Evolutionary conservation across 2,329 filamentous ascomycete species (phyloP).

Genomic region (Penicillium sp.): DNA sequence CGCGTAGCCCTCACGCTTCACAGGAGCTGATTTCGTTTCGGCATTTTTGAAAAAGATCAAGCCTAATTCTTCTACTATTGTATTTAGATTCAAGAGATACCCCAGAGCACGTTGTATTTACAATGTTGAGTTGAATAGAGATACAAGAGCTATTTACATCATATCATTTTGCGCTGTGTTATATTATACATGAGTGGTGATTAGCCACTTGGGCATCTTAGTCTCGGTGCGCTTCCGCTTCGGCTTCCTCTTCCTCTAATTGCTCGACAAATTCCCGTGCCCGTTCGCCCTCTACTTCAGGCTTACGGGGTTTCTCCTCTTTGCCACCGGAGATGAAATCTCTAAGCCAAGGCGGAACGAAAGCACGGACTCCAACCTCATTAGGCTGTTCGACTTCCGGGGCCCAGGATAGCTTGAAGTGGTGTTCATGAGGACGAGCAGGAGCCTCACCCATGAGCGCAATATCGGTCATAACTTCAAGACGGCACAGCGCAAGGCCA

Average conservation of each 20-base stretch:
- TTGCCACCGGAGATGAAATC: constrained; percentile 41
- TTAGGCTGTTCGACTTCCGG: constrained; percentile 41
- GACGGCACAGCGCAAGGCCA: constrained; percentile 78
- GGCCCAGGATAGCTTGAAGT: constrained; percentile 59
- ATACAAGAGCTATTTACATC: constrained; percentile 21
- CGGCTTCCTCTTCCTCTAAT: constrained; percentile 33
- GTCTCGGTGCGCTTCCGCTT: constrained; percentile 1
- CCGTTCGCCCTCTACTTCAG: constrained; percentile 29
- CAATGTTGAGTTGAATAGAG: constrained; percentile 9
- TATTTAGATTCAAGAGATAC: constrained; percentile 22
- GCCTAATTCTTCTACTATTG: not conserved
- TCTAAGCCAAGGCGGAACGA: constrained; percentile 75
- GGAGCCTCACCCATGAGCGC: constrained; percentile 65
- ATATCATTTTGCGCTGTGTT: constrained; percentile 8
- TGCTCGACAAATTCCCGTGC: constrained; percentile 37
- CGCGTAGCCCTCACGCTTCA: constrained; percentile 4
- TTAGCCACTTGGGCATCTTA: not conserved
- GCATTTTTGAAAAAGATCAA: not conserved
- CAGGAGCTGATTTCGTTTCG: not conserved
- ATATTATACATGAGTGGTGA: constrained; percentile 21
- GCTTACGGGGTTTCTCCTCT: constrained; percentile 33
- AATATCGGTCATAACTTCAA: constrained; percentile 88
- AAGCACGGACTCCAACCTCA: constrained; percentile 66
- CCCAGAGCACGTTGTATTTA: constrained; percentile 12
- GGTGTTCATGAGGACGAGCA: constrained; percentile 57